These are phyloP conservation scores for Monosporascus cannonballus DNA, from an alignment of 2,329 filamentous ascomycete species.

Conservation along the genomic window DNA sequence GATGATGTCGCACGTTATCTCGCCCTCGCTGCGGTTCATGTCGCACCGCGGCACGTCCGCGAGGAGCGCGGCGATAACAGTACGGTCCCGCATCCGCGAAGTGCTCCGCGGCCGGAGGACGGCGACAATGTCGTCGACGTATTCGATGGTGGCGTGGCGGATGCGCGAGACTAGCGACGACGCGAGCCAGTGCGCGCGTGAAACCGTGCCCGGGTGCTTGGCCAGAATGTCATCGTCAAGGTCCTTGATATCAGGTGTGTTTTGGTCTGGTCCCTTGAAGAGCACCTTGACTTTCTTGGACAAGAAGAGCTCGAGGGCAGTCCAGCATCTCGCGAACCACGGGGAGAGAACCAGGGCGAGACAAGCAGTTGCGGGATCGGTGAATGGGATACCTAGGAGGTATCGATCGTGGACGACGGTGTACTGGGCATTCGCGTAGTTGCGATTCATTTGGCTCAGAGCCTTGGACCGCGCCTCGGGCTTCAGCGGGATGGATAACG, in stretches of 20 bases:
- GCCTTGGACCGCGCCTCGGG: not conserved
- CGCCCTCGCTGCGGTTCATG: no score
- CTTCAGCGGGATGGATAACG: constrained; percentile 20
- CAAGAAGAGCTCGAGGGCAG: constrained; percentile 13
- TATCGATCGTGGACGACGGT: constrained; percentile 17
- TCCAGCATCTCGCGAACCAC: constrained; percentile 19
- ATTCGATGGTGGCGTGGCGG: not conserved
- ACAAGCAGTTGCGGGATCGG: constrained; percentile 3
- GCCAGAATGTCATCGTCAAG: constrained; percentile 16
- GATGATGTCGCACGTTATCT: no score
- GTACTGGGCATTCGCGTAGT: constrained; percentile 13
- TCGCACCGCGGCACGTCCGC: not conserved
- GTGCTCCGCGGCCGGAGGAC: not conserved
- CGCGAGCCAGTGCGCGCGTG: not conserved
- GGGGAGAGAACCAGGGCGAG: constrained; percentile 15
- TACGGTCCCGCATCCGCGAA: not conserved
- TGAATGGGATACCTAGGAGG: constrained; percentile 3
- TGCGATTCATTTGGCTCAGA: constrained; percentile 17
- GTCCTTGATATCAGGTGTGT: constrained; percentile 11
- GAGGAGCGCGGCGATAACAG: not conserved
- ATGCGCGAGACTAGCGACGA: not conserved
- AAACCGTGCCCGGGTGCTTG: not conserved
- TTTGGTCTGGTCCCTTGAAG: constrained; percentile 4
- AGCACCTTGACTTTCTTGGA: constrained; percentile 14
- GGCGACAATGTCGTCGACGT: not conserved